Evolutionary conservation across 2,329 filamentous ascomycete genomes (phyloP).

Genomic region (Alternaria atra): DNA sequence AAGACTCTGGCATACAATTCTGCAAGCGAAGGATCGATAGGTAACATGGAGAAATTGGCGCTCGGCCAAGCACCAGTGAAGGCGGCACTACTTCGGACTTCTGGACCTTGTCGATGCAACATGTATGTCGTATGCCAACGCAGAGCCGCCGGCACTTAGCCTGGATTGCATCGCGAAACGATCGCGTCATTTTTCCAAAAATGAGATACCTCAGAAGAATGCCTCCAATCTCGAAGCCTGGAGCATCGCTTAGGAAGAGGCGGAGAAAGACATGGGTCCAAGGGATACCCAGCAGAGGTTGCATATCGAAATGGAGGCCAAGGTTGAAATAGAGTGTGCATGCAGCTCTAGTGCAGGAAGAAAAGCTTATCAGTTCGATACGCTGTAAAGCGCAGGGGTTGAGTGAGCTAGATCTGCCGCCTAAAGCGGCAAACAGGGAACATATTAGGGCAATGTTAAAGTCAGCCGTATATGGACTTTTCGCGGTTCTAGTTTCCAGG

Average conservation of each 20-base stretch:
- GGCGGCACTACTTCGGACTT: conserved; percentile 2
- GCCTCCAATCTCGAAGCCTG: conserved; percentile 20
- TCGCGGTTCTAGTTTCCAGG: conserved; percentile 18
- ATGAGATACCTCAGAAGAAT: conserved; percentile 32
- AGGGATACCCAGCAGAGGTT: conserved; percentile 19
- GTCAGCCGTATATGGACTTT: conserved; percentile 14
- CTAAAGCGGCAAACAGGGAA: conserved; percentile 28
- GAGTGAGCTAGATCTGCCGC: conserved; percentile 23
- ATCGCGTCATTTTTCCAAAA: conserved; percentile 17
- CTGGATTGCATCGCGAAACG: conserved; percentile 20
- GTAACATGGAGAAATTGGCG: background rate
- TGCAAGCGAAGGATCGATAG: background rate
- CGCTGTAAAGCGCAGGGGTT: conserved; percentile 23
- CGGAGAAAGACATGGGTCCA: conserved; percentile 17
- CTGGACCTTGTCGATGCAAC: background rate
- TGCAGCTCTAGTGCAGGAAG: conserved; percentile 35
- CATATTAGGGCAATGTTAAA: conserved; percentile 7
- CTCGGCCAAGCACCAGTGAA: background rate
- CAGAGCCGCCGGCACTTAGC: conserved; percentile 32
- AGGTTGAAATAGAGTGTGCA: conserved; percentile 45
- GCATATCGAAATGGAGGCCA: conserved; percentile 35
- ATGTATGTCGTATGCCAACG: conserved; percentile 1
- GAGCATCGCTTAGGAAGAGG: conserved; percentile 17
- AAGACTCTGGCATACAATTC: background rate
- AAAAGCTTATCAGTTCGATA: conserved; percentile 27